Evolutionary conservation across 2,329 filamentous ascomycete species (phyloP).

Genomic region (Geosmithia flava): DNA sequence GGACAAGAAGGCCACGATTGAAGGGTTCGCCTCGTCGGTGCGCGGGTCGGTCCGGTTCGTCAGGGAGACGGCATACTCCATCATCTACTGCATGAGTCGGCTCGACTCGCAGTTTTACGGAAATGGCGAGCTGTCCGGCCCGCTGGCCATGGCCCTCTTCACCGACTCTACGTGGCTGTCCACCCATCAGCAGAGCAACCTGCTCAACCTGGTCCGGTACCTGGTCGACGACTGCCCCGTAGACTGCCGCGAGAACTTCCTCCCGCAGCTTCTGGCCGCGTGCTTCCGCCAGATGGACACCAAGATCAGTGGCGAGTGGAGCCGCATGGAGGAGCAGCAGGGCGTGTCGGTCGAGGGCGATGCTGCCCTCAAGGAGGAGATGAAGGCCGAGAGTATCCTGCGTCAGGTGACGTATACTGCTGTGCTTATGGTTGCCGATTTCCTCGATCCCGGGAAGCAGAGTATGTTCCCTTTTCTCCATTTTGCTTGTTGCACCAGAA

Average conservation of each 20-base stretch:
- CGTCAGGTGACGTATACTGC: constrained; percentile 86
- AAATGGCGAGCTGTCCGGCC: constrained; percentile 70
- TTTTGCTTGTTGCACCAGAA: not conserved
- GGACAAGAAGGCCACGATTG: constrained; percentile 77
- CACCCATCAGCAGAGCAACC: constrained; percentile 85
- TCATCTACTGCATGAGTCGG: constrained; percentile 85
- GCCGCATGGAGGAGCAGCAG: constrained; percentile 54
- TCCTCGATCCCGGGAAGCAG: constrained; percentile 63
- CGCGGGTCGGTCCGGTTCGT: constrained; percentile 81
- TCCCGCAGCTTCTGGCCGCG: constrained; percentile 70
- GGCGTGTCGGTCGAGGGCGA: constrained; percentile 55
- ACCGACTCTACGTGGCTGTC: constrained; percentile 72
- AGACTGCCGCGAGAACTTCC: constrained; percentile 62
- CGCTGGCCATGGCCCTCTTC: constrained; percentile 75
- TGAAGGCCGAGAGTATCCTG: constrained; percentile 95
- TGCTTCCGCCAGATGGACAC: constrained; percentile 78
- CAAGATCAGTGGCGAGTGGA: constrained; percentile 84
- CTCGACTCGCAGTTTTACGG: constrained; percentile 84
- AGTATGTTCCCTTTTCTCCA: constrained; percentile 32
- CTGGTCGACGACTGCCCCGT: constrained; percentile 88
- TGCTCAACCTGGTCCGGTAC: constrained; percentile 78
- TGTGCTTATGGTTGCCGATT: constrained; percentile 80
- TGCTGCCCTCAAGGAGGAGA: constrained; percentile 77
- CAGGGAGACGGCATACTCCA: constrained; percentile 85
- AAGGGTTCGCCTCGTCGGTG: constrained; percentile 89